Percentiles rank a stretch among this genome's conserved stretches.
Conservation (phyloP, 2,329 filamentous ascomycete genomes). For the Colletotrichum sp. region DNA sequence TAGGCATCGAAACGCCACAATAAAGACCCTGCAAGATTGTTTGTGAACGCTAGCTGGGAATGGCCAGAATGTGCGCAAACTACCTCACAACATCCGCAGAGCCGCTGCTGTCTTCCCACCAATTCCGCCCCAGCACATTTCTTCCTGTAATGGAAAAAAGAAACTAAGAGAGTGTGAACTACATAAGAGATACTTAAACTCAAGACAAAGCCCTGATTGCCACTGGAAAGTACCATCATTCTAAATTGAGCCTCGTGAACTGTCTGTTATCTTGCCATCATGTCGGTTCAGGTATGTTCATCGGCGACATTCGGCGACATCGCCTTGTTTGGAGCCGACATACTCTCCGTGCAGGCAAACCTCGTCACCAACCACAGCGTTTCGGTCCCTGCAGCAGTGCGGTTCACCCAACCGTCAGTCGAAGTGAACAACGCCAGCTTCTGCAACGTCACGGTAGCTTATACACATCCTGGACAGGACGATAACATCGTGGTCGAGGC, state of each 20-base stretch:
- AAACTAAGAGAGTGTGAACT: neutral
- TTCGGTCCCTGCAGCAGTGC: neutral
- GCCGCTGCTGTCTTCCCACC: neutral
- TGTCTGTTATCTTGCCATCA: neutral
- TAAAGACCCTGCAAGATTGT: neutral
- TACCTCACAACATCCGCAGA: neutral
- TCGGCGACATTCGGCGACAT: neutral
- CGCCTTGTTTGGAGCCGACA: neutral
- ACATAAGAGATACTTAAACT: neutral
- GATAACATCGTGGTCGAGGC: slow-evolving; percentile 28
- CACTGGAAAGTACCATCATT: neutral
- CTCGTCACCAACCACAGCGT: neutral
- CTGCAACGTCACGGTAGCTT: slow-evolving; percentile 33
- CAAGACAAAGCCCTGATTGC: neutral
- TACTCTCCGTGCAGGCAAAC: neutral
- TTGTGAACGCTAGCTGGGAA: neutral
- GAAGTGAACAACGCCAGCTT: slow-evolving; percentile 18
- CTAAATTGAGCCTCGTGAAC: neutral
- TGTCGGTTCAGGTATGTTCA: neutral
- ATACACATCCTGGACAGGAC: slow-evolving; percentile 27
- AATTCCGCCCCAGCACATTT: neutral
- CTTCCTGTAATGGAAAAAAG: neutral
- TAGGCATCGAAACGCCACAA: neutral
- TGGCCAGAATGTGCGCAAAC: neutral
- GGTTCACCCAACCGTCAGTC: neutral